Percentiles rank a stretch among this genome's conserved stretches.
Conservation (phyloP, 352 stramenopile genomes). For the Hyphochytrium catenoides region DNA sequence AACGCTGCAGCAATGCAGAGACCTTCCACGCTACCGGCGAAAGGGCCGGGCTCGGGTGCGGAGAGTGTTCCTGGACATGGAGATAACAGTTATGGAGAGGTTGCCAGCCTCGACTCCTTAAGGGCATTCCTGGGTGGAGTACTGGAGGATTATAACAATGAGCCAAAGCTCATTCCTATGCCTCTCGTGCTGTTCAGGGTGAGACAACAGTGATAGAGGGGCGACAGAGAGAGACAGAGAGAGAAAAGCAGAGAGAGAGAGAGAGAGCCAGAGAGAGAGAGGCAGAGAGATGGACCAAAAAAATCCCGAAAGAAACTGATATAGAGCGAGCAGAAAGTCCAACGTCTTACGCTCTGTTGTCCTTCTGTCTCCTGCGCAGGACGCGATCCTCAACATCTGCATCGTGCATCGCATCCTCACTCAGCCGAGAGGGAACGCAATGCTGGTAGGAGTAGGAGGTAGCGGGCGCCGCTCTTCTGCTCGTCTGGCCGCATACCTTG, state of each 20-base stretch:
- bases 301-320: not conserved
- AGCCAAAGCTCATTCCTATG: conserved; percentile 11
- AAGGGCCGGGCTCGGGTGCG: conserved; percentile 11
- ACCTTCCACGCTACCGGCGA: conserved; percentile 16
- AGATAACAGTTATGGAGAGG: conserved; percentile 31
- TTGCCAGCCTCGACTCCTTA: conserved; percentile 26
- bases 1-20: no score
- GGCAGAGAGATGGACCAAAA: not conserved
- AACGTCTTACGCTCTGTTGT: conserved; percentile 2
- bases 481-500: conserved; percentile 40
- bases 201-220: no score
- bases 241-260: no score
- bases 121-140: conserved; percentile 24
- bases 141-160: conserved; percentile 22
- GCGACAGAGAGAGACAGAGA: conserved; percentile 12
- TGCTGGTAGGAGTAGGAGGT: conserved; percentile 62
- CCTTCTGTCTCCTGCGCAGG: conserved; percentile 10
- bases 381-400: conserved; percentile 55
- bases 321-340: conserved; percentile 4
- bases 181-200: conserved; percentile 40
- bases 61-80: no score
- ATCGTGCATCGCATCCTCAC: conserved; percentile 52
- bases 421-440: conserved; percentile 49
- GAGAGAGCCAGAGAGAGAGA: no score
- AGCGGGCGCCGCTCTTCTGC: conserved; percentile 54